These are phyloP conservation scores for Pseudopithomyces maydicus DNA, from an alignment of 2,329 filamentous ascomycete species.

Conservation along the genomic window DNA sequence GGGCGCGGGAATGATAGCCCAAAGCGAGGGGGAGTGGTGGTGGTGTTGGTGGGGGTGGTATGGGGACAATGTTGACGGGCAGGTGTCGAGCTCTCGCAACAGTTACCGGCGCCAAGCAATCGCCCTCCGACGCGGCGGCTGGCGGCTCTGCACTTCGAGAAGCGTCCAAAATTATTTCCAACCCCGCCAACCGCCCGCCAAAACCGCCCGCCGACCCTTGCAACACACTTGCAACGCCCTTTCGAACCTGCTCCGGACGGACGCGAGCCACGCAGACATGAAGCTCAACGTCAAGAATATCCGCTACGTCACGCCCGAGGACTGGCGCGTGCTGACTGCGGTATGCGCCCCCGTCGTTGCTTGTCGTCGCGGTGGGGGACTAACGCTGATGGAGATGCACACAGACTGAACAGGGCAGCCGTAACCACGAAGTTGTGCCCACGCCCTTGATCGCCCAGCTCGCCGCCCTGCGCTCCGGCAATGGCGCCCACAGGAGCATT, in stretches of 20 bases:
- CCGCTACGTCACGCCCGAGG: slow-evolving; percentile 88
- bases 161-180: slow-evolving; percentile 30
- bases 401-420: slow-evolving; percentile 90
- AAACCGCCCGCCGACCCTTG: no score
- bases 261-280: slow-evolving; percentile 60
- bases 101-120: slow-evolving; percentile 24
- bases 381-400: slow-evolving; percentile 40
- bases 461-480: slow-evolving; percentile 73
- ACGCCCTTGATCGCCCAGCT: slow-evolving; percentile 86
- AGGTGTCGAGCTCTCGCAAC: slow-evolving; percentile 27
- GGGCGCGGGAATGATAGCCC: slow-evolving; percentile 15
- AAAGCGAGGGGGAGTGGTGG: slow-evolving; percentile 18
- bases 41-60: slow-evolving; percentile 16
- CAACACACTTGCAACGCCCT: slow-evolving; percentile 13
- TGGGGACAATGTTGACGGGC: slow-evolving; percentile 33
- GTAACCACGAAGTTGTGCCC: slow-evolving; percentile 96
- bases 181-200: no score
- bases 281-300: slow-evolving; percentile 93
- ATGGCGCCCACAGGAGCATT: slow-evolving; percentile 83
- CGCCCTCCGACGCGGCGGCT: slow-evolving; percentile 24
- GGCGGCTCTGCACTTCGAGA: slow-evolving; percentile 20
- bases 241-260: slow-evolving; percentile 2
- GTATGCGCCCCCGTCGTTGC: slow-evolving; percentile 55
- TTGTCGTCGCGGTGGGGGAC: slow-evolving; percentile 37
- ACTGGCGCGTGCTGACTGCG: slow-evolving; percentile 93